phyloP scores from a whole-genome alignment of 2,329 filamentous ascomycete genomes.

The Lithohypha guttulata region DNA sequence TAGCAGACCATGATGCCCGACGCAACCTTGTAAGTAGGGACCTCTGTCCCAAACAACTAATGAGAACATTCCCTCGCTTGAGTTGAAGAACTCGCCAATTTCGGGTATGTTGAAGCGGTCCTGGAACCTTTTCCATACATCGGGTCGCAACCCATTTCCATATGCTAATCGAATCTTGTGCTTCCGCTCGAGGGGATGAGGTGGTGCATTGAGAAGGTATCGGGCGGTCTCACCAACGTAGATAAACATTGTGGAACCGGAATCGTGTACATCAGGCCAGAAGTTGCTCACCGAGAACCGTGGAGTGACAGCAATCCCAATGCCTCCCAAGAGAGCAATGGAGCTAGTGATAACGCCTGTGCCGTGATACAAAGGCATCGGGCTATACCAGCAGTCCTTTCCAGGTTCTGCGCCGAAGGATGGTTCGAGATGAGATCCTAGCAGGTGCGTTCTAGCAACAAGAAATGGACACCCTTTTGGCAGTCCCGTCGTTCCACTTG shows the following conservation, averaged over 20 bases:
- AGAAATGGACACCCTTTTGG: conserved; percentile 61
- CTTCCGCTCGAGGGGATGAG: conserved; percentile 34
- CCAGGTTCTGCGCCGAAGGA: conserved; percentile 22
- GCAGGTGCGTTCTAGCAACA: conserved; percentile 35
- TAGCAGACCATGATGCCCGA: conserved; percentile 61
- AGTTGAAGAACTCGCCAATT: conserved; percentile 67
- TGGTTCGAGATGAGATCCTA: conserved; percentile 27
- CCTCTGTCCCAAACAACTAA: conserved; percentile 51
- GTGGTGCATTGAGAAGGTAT: conserved; percentile 37
- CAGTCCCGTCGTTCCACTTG: conserved; percentile 63
- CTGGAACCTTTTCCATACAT: conserved; percentile 40
- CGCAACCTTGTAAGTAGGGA: conserved; percentile 51
- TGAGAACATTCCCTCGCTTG: conserved; percentile 58
- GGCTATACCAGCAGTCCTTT: conserved; percentile 58
- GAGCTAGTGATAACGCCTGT: conserved; percentile 55
- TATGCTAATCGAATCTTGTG: conserved; percentile 36
- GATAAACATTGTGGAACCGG: conserved; percentile 48
- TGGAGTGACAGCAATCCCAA: conserved; percentile 32
- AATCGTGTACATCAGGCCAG: conserved; percentile 24
- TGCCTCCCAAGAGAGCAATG: conserved; percentile 43
- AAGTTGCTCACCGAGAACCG: conserved; percentile 24
- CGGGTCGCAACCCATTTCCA: conserved; percentile 39
- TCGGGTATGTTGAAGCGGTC: conserved; percentile 33
- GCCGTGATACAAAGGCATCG: conserved; percentile 69
- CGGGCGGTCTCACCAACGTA: conserved; percentile 41